Conservation (phyloP, 2,329 filamentous ascomycete species). For the Penicillium thymicola region DNA sequence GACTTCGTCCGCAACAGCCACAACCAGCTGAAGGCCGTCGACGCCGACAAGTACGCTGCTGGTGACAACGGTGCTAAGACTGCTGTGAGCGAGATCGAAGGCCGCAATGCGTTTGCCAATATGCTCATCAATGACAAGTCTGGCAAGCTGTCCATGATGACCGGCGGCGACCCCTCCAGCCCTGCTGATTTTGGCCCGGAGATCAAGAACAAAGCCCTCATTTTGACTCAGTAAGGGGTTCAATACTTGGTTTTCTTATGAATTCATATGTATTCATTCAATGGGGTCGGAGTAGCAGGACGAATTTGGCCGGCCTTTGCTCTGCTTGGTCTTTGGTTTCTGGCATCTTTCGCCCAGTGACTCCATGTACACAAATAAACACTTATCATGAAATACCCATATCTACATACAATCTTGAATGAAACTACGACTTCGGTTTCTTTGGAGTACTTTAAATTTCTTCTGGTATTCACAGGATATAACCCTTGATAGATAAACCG, state of each 20-base stretch:
- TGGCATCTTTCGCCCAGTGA: background rate
- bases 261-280: background rate
- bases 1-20: conserved; percentile 70
- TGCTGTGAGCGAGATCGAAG: conserved; percentile 23
- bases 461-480: too few species aligned
- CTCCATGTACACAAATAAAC: background rate
- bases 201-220: conserved; percentile 23
- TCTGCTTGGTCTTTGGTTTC: background rate
- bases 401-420: background rate
- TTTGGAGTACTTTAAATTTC: too few species aligned
- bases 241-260: background rate
- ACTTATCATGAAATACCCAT: background rate
- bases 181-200: conserved; percentile 30
- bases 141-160: conserved; percentile 32
- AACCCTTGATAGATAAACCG: background rate
- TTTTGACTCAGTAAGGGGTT: conserved; percentile 11
- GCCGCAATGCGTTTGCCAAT: conserved; percentile 30
- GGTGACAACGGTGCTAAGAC: conserved; percentile 19
- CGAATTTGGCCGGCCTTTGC: background rate
- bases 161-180: conserved; percentile 23
- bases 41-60: conserved; percentile 23
- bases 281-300: background rate
- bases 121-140: conserved; percentile 26
- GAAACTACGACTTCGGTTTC: background rate
- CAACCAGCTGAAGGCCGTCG: conserved; percentile 32